Evolutionary conservation across 2,329 filamentous ascomycete species (phyloP).

Genomic region (Hortaea sp.): DNA sequence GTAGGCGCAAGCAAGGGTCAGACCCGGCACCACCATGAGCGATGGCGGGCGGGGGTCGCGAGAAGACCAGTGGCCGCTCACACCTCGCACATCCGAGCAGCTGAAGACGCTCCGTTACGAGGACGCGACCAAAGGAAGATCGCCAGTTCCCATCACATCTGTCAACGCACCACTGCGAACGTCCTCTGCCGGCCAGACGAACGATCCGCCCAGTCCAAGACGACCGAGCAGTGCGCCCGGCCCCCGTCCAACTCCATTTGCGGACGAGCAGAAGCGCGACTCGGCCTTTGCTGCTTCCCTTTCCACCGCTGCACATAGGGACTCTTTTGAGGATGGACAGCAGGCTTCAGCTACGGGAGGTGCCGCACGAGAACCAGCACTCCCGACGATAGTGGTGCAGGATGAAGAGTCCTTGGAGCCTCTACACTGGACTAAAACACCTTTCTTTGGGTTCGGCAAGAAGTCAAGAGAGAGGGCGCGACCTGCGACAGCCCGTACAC

Average conservation of each 20-base stretch:
- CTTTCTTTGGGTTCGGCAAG: constrained; percentile 5
- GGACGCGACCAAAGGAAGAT: constrained; percentile 6
- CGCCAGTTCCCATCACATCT: constrained; percentile 6
- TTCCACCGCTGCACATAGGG: constrained; percentile 8
- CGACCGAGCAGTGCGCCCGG: constrained; percentile 5
- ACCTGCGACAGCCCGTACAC: constrained; percentile 1
- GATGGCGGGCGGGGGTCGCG: neutral
- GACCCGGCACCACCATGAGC: constrained; percentile 2
- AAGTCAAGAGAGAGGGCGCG: constrained; percentile 7
- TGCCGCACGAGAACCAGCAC: constrained; percentile 27
- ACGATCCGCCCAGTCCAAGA: neutral
- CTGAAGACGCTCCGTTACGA: constrained; percentile 12
- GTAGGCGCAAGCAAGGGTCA: neutral
- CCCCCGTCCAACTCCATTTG: constrained; percentile 1
- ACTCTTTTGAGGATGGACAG: constrained; percentile 11
- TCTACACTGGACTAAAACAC: constrained; percentile 11
- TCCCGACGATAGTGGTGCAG: constrained; percentile 37
- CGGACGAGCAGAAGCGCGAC: constrained; percentile 23
- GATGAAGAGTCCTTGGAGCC: constrained; percentile 22
- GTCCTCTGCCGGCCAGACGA: neutral
- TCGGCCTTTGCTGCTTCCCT: constrained; percentile 23
- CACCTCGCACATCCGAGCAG: constrained; percentile 1
- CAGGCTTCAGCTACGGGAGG: constrained; percentile 7
- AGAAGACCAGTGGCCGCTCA: constrained; percentile 2
- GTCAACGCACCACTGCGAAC: constrained; percentile 4